These are phyloP conservation scores for Lichtheimia hyalospora DNA, from an alignment of 371 early-diverging fungal genomes.

Conservation along the genomic window DNA sequence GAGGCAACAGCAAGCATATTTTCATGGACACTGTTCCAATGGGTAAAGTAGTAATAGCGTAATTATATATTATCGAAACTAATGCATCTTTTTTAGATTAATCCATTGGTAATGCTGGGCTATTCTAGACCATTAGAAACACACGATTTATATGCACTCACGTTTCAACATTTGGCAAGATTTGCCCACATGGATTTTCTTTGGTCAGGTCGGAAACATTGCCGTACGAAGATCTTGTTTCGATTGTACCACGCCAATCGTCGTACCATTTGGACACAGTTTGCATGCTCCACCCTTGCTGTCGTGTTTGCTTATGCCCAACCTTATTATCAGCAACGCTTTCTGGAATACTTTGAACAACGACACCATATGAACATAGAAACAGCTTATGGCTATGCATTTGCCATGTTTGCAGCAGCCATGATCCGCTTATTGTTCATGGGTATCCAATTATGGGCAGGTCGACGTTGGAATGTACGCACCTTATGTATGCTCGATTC, in stretches of 20 bases:
- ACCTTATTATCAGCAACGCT: slow-evolving; percentile 48
- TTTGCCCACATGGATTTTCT: slow-evolving; percentile 25
- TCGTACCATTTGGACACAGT: slow-evolving; percentile 23
- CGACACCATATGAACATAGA: slow-evolving; percentile 24
- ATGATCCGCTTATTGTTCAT: slow-evolving; percentile 35
- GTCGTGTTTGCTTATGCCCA: slow-evolving; percentile 28
- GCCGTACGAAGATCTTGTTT: slow-evolving; percentile 9
- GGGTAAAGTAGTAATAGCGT: slow-evolving; percentile 20
- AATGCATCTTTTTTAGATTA: slow-evolving; percentile 27
- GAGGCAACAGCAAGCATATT: slow-evolving; percentile 38
- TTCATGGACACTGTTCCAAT: slow-evolving; percentile 38
- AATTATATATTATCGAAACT: not conserved
- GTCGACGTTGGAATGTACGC: slow-evolving; percentile 51
- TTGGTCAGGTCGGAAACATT: not conserved
- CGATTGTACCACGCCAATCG: slow-evolving; percentile 31
- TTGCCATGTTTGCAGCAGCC: slow-evolving; percentile 47
- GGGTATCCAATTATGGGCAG: slow-evolving; percentile 45
- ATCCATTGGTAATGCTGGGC: slow-evolving; percentile 31
- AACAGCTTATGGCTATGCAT: slow-evolving; percentile 42
- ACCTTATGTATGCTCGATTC: slow-evolving; percentile 47
- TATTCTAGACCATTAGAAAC: slow-evolving; percentile 21
- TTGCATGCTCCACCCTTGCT: slow-evolving; percentile 35
- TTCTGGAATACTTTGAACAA: slow-evolving; percentile 41
- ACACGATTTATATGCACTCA: slow-evolving; percentile 30
- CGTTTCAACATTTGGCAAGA: slow-evolving; percentile 31